Base-by-base conservation (phyloP, 2,329 filamentous ascomycete genomes). In the Colletotrichum graminicola region DNA sequence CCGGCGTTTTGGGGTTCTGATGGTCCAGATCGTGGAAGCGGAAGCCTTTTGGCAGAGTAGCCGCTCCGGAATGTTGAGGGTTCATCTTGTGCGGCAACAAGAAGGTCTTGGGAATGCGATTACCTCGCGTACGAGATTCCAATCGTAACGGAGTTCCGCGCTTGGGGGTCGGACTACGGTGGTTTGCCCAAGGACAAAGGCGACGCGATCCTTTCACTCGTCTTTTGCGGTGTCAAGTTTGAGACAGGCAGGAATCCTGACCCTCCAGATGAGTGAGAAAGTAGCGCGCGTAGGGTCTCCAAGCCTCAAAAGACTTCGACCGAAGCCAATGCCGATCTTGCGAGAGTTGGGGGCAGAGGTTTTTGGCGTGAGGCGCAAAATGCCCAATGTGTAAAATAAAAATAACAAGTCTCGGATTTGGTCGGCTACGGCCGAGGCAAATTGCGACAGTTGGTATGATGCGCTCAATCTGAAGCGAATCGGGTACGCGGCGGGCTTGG, bases 1-100 rank as follows among this genome's bases (percentile, higher is more conserved):
- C 88, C 32, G 88, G 88, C 12, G 88, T 90, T 76, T 79, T 86
- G 60, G 84, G 84, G 16, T 80, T 77, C 59, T 80, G 78, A 52
- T 80, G 78, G 74, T 79, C 79, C 66, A 77, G 52, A 36, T 77
- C 76, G 66, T 76, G 74, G 74, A 76, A 80, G 74, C 82, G 80
- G 75, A 83, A 82, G 72, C 80, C 82, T 76, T 81, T 82, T 74
- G 86, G 79, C 74, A 85, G 80, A 75, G 82, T 81, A 72, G 83
- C 80, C 77, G 82, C 80, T 69, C 82, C 80, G 74, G 83, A 82
- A 78, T 85, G 83, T 66, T 84, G 82, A 76, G 82, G 80, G 77
- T 82, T 79, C 86, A 88, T 87, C 67, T 64, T 77, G 74, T 54
- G 45, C 52, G 60, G 51, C 72, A 60, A 60, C 63, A 66, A 69